Percentiles rank a stretch among this genome's conserved stretches.
Evolutionary conservation across 352 stramenopile species (phyloP).

Genomic region (Achlya hypogyna): DNA sequence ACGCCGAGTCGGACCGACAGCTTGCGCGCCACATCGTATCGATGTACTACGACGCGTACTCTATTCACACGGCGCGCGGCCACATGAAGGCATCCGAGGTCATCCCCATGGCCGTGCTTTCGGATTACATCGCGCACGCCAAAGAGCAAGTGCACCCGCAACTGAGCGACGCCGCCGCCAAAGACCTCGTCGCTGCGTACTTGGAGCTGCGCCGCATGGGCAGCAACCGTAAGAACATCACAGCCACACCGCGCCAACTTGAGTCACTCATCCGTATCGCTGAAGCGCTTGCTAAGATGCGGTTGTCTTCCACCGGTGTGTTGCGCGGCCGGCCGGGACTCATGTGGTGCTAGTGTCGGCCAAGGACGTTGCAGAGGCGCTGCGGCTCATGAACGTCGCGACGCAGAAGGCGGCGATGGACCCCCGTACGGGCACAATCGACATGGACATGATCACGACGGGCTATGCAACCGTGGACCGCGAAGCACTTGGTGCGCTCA

Average conservation of each 20-base stretch:
- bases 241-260: slow-evolving; percentile 95
- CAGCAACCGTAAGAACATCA: slow-evolving; percentile 92
- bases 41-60: slow-evolving; percentile 88
- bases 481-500: slow-evolving; percentile 54
- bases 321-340: not conserved
- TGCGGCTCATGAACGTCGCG: slow-evolving; percentile 95
- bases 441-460: slow-evolving; percentile 99
- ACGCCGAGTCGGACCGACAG: slow-evolving; percentile 89
- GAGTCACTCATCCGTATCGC: slow-evolving; percentile 98
- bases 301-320: slow-evolving; percentile 52
- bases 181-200: slow-evolving; percentile 91
- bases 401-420: slow-evolving; percentile 97
- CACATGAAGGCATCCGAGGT: slow-evolving; percentile 33
- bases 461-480: slow-evolving; percentile 86
- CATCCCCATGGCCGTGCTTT: slow-evolving; percentile 73
- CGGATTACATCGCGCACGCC: slow-evolving; percentile 96
- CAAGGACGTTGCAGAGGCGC: slow-evolving; percentile 91
- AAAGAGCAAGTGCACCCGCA: slow-evolving; percentile 88
- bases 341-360: slow-evolving; percentile 30
- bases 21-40: slow-evolving; percentile 96
- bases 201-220: slow-evolving; percentile 83
- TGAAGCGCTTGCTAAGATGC: slow-evolving; percentile 94
- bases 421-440: slow-evolving; percentile 96
- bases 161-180: slow-evolving; percentile 82
- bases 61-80: slow-evolving; percentile 18